Base-by-base conservation (phyloP, 140 eudicot species). In the Erigeron philadelphicus region DNA sequence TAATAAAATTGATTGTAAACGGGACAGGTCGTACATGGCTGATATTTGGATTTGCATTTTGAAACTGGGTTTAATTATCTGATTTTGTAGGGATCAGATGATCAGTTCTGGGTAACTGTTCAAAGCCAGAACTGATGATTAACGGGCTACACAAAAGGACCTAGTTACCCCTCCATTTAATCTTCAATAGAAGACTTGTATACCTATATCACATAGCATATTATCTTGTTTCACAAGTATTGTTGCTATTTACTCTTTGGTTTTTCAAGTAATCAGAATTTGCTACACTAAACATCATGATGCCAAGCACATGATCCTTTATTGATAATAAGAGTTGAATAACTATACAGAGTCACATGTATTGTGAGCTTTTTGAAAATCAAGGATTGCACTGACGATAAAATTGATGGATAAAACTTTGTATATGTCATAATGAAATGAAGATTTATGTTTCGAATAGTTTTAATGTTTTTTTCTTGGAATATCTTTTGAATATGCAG, bases 401-500 rank as follows among this genome's bases (percentile, higher is more conserved):
- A 17, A 17, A 50, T 50, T 50, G 56, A 17, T 8, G 23, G 17
- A 8, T 55, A 18, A 11, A 31, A 13, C 13, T 45, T 16, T 60
- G 11, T 17, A 46, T 54, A 35, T 69, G 65, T 40, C 67, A 71
- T n/a, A 21, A 60, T 46, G 40, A 62, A 21, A 19, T 57, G 60
- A 48, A 48, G 16, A 35, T 57, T 15, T 3, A 59, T 47, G 69
- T 52, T 11, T 76, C 9, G 61, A 69, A 21, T 21, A 44, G 9
- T 45, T 52, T 45, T 45, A 18, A 67, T 68, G 40, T 42, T 25
- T 10, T 63, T 41, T 15, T 21, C 23, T 6, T 53, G 53, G 18
- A 12, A 66, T 49, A 8, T 63, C 54, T 53, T 61, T 59, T 60
- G 41, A 76, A 61, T 71, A 71, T 66, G 66, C 85, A 94, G 97